Conservation (phyloP, 2,329 filamentous ascomycete genomes). For the Penicillium sp. region DNA sequence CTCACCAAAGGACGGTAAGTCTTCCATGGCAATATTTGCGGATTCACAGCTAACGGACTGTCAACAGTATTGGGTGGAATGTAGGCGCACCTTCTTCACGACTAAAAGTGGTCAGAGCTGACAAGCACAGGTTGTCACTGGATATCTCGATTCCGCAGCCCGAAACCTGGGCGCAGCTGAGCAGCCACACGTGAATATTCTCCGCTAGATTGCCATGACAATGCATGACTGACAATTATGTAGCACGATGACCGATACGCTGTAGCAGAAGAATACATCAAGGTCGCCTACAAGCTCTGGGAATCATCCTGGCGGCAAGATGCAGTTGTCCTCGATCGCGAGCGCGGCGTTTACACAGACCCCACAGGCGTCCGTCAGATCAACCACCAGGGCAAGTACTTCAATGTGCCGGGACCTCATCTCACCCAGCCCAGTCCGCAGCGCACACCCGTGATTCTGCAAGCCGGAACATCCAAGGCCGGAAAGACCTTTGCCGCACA, state of each 20-base stretch:
- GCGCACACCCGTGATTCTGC: slow-evolving; percentile 65
- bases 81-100: slow-evolving; percentile 30
- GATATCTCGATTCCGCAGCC: slow-evolving; percentile 66
- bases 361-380: slow-evolving; percentile 61
- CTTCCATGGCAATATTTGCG: accelerated
- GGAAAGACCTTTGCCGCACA: slow-evolving; percentile 67
- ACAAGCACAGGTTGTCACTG: slow-evolving; percentile 57
- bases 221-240: background rate
- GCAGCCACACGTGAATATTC: slow-evolving; percentile 44
- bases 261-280: slow-evolving; percentile 63
- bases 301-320: slow-evolving; percentile 67
- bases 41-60: background rate
- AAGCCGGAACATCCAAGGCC: slow-evolving; percentile 66
- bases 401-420: slow-evolving; percentile 63
- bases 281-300: slow-evolving; percentile 65
- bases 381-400: slow-evolving; percentile 64
- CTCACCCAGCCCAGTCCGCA: slow-evolving; percentile 66
- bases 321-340: slow-evolving; percentile 60
- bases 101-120: background rate
- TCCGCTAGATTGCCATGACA: background rate
- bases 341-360: slow-evolving; percentile 59
- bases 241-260: slow-evolving; percentile 66
- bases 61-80: slow-evolving; percentile 54
- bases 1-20: slow-evolving; percentile 59
- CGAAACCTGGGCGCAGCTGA: slow-evolving; percentile 59